phyloP scores from a whole-genome alignment of 192 early-diverging fungal species.

The Mortierella hygrophila region DNA sequence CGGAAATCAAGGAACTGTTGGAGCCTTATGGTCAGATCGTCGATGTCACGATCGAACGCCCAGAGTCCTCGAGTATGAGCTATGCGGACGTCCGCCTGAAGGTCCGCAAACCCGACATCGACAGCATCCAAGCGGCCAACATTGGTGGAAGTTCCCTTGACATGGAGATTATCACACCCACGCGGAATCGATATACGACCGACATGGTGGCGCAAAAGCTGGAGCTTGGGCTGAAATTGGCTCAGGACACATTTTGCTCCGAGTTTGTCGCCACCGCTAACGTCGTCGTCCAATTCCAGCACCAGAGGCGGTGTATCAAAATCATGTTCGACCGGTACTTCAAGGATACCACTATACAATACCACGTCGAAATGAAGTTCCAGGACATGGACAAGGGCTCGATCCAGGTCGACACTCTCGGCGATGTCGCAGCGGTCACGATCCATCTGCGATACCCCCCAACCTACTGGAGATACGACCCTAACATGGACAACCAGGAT shows the following conservation, averaged over 20 bases:
- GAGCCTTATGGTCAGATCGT: slow-evolving; percentile 20
- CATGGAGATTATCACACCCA: neutral
- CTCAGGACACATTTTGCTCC: slow-evolving; percentile 16
- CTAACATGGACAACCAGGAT: slow-evolving; percentile 11
- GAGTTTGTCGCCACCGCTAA: slow-evolving; percentile 24
- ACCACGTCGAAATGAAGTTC: slow-evolving; percentile 42
- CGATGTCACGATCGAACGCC: slow-evolving; percentile 38
- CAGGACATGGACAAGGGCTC: slow-evolving; percentile 44
- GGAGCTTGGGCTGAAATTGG: slow-evolving; percentile 25
- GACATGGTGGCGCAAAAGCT: slow-evolving; percentile 8
- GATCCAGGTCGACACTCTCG: slow-evolving; percentile 21
- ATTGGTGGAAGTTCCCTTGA: slow-evolving; percentile 34
- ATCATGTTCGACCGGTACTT: slow-evolving; percentile 27
- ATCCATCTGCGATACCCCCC: slow-evolving; percentile 59
- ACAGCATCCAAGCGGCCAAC: slow-evolving; percentile 10
- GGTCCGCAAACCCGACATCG: slow-evolving; percentile 11
- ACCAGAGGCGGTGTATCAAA: slow-evolving; percentile 16
- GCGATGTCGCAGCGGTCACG: slow-evolving; percentile 29
- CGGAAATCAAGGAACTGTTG: slow-evolving; percentile 25
- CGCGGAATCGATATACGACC: neutral
- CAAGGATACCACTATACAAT: slow-evolving; percentile 27
- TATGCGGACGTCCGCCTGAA: slow-evolving; percentile 16
- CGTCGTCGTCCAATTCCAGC: slow-evolving; percentile 12
- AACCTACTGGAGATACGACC: slow-evolving; percentile 52
- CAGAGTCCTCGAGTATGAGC: neutral